phyloP scores from a whole-genome alignment of 768 basidiomycete species.

The Inosperma sp. region DNA sequence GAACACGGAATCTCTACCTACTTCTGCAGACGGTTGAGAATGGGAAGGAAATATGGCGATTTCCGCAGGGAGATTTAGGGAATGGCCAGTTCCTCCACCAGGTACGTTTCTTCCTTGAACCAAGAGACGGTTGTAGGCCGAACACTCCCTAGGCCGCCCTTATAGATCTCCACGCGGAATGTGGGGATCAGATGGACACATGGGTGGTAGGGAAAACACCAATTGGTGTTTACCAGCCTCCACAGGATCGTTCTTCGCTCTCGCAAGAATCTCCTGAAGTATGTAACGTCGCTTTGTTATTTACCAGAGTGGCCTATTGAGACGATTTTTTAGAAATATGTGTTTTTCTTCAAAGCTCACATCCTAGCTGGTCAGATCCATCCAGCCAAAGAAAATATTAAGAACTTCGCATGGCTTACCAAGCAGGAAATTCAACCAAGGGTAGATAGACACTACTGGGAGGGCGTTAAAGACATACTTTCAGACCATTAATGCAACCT shows the following conservation, averaged over 20 bases:
- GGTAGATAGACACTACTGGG: slow-evolving; percentile 72
- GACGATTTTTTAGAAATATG: slow-evolving; percentile 44
- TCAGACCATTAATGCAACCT: slow-evolving; percentile 51
- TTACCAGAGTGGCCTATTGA: neutral
- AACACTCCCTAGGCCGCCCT: slow-evolving; percentile 58
- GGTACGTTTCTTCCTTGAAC: slow-evolving; percentile 32
- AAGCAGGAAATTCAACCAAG: slow-evolving; percentile 79
- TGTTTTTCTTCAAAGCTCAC: slow-evolving; percentile 94
- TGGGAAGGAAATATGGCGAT: slow-evolving; percentile 65
- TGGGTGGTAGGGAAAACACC: slow-evolving; percentile 94
- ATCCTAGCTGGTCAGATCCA: slow-evolving; percentile 84
- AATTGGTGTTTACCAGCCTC: slow-evolving; percentile 68
- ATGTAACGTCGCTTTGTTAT: slow-evolving; percentile 11
- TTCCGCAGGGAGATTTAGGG: slow-evolving; percentile 65
- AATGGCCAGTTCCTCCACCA: slow-evolving; percentile 73
- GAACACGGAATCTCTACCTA: slow-evolving; percentile 87
- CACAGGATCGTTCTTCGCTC: slow-evolving; percentile 24
- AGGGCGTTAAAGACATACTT: slow-evolving; percentile 71
- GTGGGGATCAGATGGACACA: slow-evolving; percentile 81
- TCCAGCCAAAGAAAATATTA: slow-evolving; percentile 48
- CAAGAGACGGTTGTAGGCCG: neutral
- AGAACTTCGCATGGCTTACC: slow-evolving; percentile 91
- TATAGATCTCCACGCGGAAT: slow-evolving; percentile 62
- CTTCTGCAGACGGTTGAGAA: slow-evolving; percentile 53
- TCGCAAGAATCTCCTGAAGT: slow-evolving; percentile 35